These are phyloP conservation scores for Breynia disticha DNA, from an alignment of 441 rosid species.

Conservation along the genomic window DNA sequence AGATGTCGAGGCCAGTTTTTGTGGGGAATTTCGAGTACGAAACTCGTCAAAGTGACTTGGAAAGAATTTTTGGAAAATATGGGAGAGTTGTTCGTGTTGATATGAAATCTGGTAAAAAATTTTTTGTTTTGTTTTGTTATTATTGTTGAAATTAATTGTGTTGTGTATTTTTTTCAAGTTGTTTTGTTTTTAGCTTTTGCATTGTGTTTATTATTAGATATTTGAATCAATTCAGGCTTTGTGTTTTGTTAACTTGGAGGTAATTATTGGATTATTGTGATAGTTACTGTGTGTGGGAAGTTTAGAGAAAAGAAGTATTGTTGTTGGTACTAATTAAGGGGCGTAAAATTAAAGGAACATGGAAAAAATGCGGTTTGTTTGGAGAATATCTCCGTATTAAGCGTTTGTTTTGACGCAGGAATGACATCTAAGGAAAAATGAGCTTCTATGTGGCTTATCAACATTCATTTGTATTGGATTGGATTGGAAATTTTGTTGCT, in stretches of 20 bases:
- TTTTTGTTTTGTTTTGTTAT: background rate
- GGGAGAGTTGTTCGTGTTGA: slow-evolving; percentile 77
- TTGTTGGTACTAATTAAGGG: slow-evolving; percentile 6
- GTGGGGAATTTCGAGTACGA: slow-evolving; percentile 79
- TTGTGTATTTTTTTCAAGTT: background rate
- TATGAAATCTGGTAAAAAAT: slow-evolving; percentile 70
- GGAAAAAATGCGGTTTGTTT: slow-evolving; percentile 15
- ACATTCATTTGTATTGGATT: slow-evolving; percentile 36
- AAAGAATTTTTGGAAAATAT: slow-evolving; percentile 56
- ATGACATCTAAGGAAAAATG: slow-evolving; percentile 53
- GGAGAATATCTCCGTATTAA: slow-evolving; percentile 43
- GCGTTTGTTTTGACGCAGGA: slow-evolving; percentile 94
- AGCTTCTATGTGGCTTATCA: slow-evolving; percentile 53
- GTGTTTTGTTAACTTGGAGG: too few relatives aligned
- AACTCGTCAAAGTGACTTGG: slow-evolving; percentile 73
- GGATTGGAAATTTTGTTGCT: slow-evolving; percentile 45
- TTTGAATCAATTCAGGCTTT: too few relatives aligned
- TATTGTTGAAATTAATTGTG: background rate
- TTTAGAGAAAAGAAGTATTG: too few relatives aligned
- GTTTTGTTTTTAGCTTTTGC: background rate
- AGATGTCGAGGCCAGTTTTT: slow-evolving; percentile 53
- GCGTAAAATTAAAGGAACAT: slow-evolving; percentile 20
- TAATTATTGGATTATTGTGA: too few relatives aligned
- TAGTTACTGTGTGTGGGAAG: too few relatives aligned
- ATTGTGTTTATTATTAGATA: too few relatives aligned